Conservation (phyloP, 2,329 filamentous ascomycete genomes). For the Coleophoma crateriformis region DNA sequence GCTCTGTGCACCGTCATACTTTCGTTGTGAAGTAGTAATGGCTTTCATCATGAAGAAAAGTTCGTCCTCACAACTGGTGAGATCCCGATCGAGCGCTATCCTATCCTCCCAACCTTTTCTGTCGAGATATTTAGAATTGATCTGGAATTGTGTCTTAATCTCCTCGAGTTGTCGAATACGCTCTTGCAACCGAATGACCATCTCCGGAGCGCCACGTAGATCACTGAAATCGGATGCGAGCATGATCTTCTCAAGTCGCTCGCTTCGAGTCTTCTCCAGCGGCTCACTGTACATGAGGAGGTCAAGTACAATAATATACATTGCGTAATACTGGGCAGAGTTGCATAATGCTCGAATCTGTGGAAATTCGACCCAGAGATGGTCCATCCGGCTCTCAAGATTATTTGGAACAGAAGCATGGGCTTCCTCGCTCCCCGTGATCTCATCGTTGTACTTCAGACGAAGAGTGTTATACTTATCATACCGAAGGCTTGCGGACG, state of each 20-base stretch:
- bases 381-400: slow-evolving; percentile 80
- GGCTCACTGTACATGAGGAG: slow-evolving; percentile 94
- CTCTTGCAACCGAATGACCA: slow-evolving; percentile 87
- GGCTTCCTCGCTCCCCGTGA: slow-evolving; percentile 57
- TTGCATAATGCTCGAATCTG: slow-evolving; percentile 93
- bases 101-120: slow-evolving; percentile 88
- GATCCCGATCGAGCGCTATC: slow-evolving; percentile 80
- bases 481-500: slow-evolving; percentile 87
- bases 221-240: slow-evolving; percentile 98
- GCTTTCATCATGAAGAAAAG: slow-evolving; percentile 99
- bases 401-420: slow-evolving; percentile 46
- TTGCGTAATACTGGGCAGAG: slow-evolving; percentile 92
- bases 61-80: slow-evolving; percentile 89
- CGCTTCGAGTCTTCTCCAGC: slow-evolving; percentile 91
- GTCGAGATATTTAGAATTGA: slow-evolving; percentile 83
- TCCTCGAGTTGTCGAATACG: slow-evolving; percentile 91
- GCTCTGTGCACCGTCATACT: slow-evolving; percentile 69
- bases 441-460: slow-evolving; percentile 93
- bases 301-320: slow-evolving; percentile 97
- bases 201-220: slow-evolving; percentile 84
- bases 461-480: slow-evolving; percentile 98
- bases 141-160: slow-evolving; percentile 94
- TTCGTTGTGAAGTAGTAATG: slow-evolving; percentile 91
- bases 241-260: slow-evolving; percentile 97
- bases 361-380: slow-evolving; percentile 94